A percentile compares a stretch with the other conserved stretches of the same genome.
phyloP scores from a whole-genome alignment of 352 stramenopile genomes.

The Pythium periplocum region DNA sequence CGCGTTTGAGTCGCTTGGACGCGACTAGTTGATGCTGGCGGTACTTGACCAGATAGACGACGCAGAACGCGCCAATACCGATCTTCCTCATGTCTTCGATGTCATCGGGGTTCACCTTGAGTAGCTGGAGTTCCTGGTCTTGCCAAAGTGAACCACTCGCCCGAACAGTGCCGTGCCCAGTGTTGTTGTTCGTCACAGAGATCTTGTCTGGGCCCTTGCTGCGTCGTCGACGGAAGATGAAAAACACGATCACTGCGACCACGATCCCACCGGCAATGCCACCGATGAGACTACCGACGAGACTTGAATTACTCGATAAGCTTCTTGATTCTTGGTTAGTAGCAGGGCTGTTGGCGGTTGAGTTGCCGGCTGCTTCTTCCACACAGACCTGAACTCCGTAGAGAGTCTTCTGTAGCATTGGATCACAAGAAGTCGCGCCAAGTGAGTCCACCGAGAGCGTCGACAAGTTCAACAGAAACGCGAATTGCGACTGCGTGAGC shows the following conservation, averaged over 20 bases:
- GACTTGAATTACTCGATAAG: slow-evolving; percentile 11
- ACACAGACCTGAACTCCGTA: slow-evolving; percentile 35
- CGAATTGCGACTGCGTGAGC: slow-evolving; percentile 21
- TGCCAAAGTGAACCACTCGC: slow-evolving; percentile 36
- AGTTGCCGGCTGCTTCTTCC: neutral
- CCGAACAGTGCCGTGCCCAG: slow-evolving; percentile 4
- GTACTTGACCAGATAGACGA: slow-evolving; percentile 46
- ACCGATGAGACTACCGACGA: slow-evolving; percentile 31
- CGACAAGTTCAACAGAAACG: slow-evolving; percentile 28
- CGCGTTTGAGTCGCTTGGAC: slow-evolving; percentile 32
- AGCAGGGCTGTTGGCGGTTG: slow-evolving; percentile 6
- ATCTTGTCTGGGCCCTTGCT: neutral
- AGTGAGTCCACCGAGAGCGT: slow-evolving; percentile 38
- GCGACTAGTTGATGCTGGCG: slow-evolving; percentile 21
- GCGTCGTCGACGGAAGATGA: slow-evolving; percentile 4
- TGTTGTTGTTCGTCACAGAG: slow-evolving; percentile 17
- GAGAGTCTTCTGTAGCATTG: slow-evolving; percentile 19
- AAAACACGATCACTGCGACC: slow-evolving; percentile 20
- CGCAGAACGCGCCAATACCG: slow-evolving; percentile 24
- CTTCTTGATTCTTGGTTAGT: slow-evolving; percentile 4
- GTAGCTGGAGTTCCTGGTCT: slow-evolving; percentile 29
- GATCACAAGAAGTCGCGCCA: slow-evolving; percentile 18
- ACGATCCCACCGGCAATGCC: slow-evolving; percentile 30
- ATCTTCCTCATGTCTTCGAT: slow-evolving; percentile 47
- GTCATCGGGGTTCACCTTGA: slow-evolving; percentile 33